Percentiles rank a stretch among this genome's conserved stretches.
These are phyloP conservation scores for Phoma sp. DNA, from an alignment of 2,329 filamentous ascomycete genomes.

Conservation along the genomic window DNA sequence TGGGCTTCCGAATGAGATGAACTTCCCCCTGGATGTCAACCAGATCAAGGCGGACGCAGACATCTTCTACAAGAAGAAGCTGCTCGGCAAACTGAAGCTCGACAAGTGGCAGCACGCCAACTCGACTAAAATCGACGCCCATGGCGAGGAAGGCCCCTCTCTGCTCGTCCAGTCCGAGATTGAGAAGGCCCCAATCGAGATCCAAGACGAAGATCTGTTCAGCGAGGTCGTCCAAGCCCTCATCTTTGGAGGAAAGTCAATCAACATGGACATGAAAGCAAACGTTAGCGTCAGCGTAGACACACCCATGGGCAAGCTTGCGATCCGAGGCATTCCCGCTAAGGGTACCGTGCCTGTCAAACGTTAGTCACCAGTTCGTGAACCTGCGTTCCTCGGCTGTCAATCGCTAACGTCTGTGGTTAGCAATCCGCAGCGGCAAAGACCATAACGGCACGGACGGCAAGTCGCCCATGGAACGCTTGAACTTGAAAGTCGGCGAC, in stretches of 20 bases:
- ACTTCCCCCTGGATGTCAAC: conserved; percentile 81
- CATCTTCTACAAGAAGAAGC: conserved; percentile 77
- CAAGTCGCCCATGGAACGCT: conserved; percentile 57
- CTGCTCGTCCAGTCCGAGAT: conserved; percentile 80
- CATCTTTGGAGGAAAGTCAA: conserved; percentile 73
- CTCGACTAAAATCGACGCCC: conserved; percentile 72
- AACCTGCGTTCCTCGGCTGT: conserved; percentile 29
- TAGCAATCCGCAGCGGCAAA: conserved; percentile 51
- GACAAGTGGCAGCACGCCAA: conserved; percentile 84
- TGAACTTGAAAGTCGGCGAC: conserved; percentile 72
- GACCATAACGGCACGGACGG: conserved; percentile 44
- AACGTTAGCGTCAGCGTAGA: conserved; percentile 82
- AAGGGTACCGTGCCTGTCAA: conserved; percentile 89
- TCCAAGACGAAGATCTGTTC: conserved; percentile 82
- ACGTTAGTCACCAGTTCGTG: conserved; percentile 76
- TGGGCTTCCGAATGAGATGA: conserved; percentile 82
- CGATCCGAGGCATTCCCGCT: conserved; percentile 81
- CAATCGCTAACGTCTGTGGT: conserved; percentile 43
- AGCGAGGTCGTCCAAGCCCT: conserved; percentile 81
- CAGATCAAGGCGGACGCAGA: conserved; percentile 79
- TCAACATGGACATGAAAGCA: conserved; percentile 79
- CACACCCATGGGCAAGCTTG: conserved; percentile 81
- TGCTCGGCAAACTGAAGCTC: conserved; percentile 83
- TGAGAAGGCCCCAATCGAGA: conserved; percentile 78
- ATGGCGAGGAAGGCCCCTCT: conserved; percentile 64